Evolutionary conservation across 2,329 filamentous ascomycete species (phyloP).

Genomic region (Fusarium sp.): DNA sequence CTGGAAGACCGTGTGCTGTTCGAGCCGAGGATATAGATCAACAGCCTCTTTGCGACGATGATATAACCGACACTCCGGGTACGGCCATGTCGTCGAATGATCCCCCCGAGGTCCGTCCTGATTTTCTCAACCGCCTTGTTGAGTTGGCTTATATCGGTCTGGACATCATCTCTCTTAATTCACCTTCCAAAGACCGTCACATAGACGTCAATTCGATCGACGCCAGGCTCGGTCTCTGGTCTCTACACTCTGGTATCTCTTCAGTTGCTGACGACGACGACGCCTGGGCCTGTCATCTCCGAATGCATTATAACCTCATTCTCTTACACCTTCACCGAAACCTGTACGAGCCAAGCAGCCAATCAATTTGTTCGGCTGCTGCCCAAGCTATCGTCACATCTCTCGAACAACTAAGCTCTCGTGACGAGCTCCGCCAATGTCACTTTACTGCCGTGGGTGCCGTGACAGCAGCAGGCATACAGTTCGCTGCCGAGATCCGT

Average conservation of each 20-base stretch:
- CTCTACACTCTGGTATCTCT: conserved; percentile 40
- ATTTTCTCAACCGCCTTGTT: conserved; percentile 41
- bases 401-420: conserved; percentile 33
- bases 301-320: conserved; percentile 43
- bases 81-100: neutral
- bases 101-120: conserved; percentile 12
- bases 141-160: conserved; percentile 41
- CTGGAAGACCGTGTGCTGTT: conserved; percentile 38
- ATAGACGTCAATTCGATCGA: conserved; percentile 39
- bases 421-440: conserved; percentile 37
- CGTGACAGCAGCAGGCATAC: conserved; percentile 40
- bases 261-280: conserved; percentile 39
- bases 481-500: conserved; percentile 41
- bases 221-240: conserved; percentile 40
- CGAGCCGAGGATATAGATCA: conserved; percentile 43
- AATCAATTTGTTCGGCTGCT: conserved; percentile 41
- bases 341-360: conserved; percentile 28
- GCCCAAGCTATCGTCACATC: conserved; percentile 42
- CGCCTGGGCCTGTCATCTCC: conserved; percentile 36
- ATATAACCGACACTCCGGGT: conserved; percentile 33
- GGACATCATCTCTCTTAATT: conserved; percentile 37
- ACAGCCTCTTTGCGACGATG: conserved; percentile 28
- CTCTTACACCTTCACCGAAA: conserved; percentile 41
- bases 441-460: conserved; percentile 44
- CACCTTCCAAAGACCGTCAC: conserved; percentile 25